Evolutionary conservation across 2,329 filamentous ascomycete species (phyloP), one percentile per base, ranked within the genome.

Genomic region (Beauveria caledonica): DNA sequence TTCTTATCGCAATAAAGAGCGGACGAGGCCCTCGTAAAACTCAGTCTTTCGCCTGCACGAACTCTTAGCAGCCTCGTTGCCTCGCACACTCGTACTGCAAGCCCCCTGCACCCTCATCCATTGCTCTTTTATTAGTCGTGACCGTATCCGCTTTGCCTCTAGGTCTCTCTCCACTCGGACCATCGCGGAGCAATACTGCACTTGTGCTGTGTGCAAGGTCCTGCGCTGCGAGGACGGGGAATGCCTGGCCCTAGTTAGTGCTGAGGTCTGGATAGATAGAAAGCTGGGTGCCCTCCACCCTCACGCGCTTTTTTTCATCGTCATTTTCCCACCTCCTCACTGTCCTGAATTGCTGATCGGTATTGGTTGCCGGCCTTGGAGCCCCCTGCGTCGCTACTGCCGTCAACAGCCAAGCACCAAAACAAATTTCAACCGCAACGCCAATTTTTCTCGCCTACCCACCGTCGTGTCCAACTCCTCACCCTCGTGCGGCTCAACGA

Each of bases 101-200:
- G 2, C 21, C 42, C 54, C 54, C 54, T 57, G 56, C 46, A 36
- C 8, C 23, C 56, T 46, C 23, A 11, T 44, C 56, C 25, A 36
- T 48, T 58, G 46, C 36, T 58, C 56, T 58, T 57, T 23, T 23
- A 23, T 23, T 36, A 58, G 48, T 59, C 56, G 48, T 52, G 58
- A 51, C 51, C 33, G 58, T 60, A 54, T 60, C 59, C 59, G 59
- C 59, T 60, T 60, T 60, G 52, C 59, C 36, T 59, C 48, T 46
- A 27, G 57, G 49, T 19, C 57, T 46, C 57, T 46, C 59, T 60
- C 59, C 59, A 60, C 59, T 56, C 51, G 59, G 52, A 60, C 59
- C 59, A 56, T 60, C 59, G 59, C 52, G 52, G 59, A 55, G 45
- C 59, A 54, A 51, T 52, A 59, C 57, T 59, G 40, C 49, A 50